Conservation (phyloP, 192 early-diverging fungal genomes). For the Backusella morwellensis region DNA sequence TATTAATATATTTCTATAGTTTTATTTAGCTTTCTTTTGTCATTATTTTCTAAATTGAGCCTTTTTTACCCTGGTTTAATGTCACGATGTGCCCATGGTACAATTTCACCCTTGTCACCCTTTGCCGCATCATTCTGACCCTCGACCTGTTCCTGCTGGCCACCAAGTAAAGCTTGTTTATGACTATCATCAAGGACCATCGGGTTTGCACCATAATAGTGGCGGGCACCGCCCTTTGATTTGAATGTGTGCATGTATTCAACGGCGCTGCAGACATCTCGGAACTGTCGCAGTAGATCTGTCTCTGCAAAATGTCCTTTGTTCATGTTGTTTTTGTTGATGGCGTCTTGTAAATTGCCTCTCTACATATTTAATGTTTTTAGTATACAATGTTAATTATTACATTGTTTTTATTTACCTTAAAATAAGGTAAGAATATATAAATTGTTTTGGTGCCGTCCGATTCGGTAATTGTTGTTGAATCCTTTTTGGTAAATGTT, state of each 20-base stretch:
- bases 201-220: constrained; percentile 60
- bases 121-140: not conserved
- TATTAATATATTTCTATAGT: constrained; percentile 58
- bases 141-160: constrained; percentile 5
- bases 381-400: not conserved
- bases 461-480: constrained; percentile 47
- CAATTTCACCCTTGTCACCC: constrained; percentile 27
- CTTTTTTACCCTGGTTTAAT: constrained; percentile 62
- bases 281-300: constrained; percentile 56
- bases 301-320: constrained; percentile 50
- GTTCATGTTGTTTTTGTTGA: constrained; percentile 45
- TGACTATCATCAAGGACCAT: constrained; percentile 45
- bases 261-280: constrained; percentile 57
- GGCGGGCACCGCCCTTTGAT: constrained; percentile 43
- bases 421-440: constrained; percentile 71
- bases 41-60: not conserved
- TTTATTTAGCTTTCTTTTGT: not conserved
- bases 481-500: constrained; percentile 44
- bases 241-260: constrained; percentile 59
- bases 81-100: constrained; percentile 67
- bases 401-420: constrained; percentile 19
- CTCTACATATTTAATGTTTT: constrained; percentile 19
- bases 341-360: constrained; percentile 62
- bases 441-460: constrained; percentile 54
- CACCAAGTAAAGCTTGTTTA: constrained; percentile 33